Conservation (phyloP, 768 basidiomycete species). For the Clitopilus hobsonii region DNA sequence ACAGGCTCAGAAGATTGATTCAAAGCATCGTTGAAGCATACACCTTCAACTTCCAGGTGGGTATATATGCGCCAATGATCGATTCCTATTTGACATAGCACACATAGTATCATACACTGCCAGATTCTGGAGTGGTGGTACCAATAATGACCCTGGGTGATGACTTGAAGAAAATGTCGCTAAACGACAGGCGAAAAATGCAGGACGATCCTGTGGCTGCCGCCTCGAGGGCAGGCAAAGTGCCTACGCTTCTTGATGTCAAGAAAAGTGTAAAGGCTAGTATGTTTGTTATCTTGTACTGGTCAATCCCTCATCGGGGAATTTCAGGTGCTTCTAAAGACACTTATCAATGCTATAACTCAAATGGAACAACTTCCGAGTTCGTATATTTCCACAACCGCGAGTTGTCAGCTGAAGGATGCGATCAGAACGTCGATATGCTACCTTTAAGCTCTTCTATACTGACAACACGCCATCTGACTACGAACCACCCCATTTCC, state of each 20-base stretch:
- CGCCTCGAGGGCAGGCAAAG: conserved; percentile 53
- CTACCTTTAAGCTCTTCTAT: conserved; percentile 88
- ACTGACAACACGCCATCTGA: conserved; percentile 73
- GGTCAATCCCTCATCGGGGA: background rate
- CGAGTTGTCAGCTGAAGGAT: background rate
- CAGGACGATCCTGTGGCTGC: conserved; percentile 54
- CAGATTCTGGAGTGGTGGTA: conserved; percentile 53
- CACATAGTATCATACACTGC: conserved; percentile 60
- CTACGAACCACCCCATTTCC: conserved; percentile 83
- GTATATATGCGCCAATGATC: conserved; percentile 3
- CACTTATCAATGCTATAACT: conserved; percentile 70
- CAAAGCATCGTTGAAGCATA: conserved; percentile 81
- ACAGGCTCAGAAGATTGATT: conserved; percentile 1
- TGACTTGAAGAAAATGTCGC: conserved; percentile 45
- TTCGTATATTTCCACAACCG: conserved; percentile 23
- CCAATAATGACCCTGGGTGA: conserved; percentile 76
- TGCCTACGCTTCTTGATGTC: conserved; percentile 76
- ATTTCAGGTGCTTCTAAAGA: conserved; percentile 66
- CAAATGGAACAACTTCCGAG: conserved; percentile 80
- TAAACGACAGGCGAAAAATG: conserved; percentile 23
- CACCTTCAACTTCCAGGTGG: conserved; percentile 80
- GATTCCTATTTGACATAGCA: background rate
- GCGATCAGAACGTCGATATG: conserved; percentile 69
- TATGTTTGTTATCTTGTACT: background rate
- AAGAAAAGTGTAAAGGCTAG: conserved; percentile 75